Evolutionary conservation across 2,329 filamentous ascomycete genomes (phyloP).

Genomic region (Xylogone sp.): DNA sequence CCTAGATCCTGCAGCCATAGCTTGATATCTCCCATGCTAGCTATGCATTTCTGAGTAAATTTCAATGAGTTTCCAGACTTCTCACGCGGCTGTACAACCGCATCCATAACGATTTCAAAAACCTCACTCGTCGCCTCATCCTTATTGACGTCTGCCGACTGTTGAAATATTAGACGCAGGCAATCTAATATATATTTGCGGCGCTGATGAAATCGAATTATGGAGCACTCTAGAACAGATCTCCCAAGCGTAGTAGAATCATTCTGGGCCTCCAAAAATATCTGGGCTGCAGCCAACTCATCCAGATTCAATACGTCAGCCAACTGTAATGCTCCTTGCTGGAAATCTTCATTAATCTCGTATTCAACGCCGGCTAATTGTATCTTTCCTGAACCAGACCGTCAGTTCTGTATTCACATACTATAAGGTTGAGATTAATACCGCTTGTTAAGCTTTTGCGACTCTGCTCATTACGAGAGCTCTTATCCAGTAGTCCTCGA

Average conservation of each 20-base stretch:
- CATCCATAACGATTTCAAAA: slow-evolving; percentile 51
- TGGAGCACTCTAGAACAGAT: slow-evolving; percentile 69
- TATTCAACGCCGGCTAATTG: slow-evolving; percentile 70
- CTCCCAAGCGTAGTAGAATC: slow-evolving; percentile 67
- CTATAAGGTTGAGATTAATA: slow-evolving; percentile 31
- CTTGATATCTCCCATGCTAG: slow-evolving; percentile 73
- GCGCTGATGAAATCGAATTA: slow-evolving; percentile 85
- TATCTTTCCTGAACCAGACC: slow-evolving; percentile 61
- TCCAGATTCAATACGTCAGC: slow-evolving; percentile 88
- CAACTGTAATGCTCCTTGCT: slow-evolving; percentile 74
- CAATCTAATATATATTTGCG: slow-evolving; percentile 81
- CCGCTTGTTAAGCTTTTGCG: slow-evolving; percentile 67
- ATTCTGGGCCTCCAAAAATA: slow-evolving; percentile 70
- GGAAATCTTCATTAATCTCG: slow-evolving; percentile 80
- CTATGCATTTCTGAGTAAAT: slow-evolving; percentile 72
- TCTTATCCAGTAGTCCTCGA: slow-evolving; percentile 69
- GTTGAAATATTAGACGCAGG: slow-evolving; percentile 72
- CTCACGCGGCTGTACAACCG: slow-evolving; percentile 48
- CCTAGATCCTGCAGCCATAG: slow-evolving; percentile 70
- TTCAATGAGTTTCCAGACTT: slow-evolving; percentile 48
- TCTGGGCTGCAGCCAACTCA: slow-evolving; percentile 76
- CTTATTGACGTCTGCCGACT: slow-evolving; percentile 31
- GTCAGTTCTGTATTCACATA: slow-evolving; percentile 13
- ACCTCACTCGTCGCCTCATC: slow-evolving; percentile 44
- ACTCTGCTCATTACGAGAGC: slow-evolving; percentile 69